phyloP scores from a whole-genome alignment of 495 filamentous ascomycete genomes.

The Trichoderma gamsii region DNA sequence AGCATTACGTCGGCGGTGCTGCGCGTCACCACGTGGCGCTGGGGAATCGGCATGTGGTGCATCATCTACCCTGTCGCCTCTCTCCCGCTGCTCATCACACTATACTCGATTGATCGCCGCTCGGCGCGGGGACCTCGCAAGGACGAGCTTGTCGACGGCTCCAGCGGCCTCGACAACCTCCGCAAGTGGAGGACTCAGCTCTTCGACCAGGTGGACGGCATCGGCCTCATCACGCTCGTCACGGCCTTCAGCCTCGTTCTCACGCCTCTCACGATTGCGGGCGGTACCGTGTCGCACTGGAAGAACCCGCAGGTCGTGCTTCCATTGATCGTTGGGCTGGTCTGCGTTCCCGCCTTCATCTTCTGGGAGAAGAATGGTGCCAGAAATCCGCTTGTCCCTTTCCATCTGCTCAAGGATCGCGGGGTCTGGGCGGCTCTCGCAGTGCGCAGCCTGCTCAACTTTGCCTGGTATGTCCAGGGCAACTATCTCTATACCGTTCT shows the following conservation, averaged over 20 bases:
- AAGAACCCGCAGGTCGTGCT: constrained; percentile 46
- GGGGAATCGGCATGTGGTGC: constrained; percentile 55
- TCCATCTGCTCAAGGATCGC: constrained; percentile 52
- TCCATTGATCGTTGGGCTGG: constrained; percentile 50
- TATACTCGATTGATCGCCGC: constrained; percentile 45
- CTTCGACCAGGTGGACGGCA: constrained; percentile 51
- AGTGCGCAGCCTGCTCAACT: constrained; percentile 14
- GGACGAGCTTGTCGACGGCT: constrained; percentile 23
- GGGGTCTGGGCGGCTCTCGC: constrained; percentile 46
- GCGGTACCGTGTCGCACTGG: constrained; percentile 45
- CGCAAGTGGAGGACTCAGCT: constrained; percentile 41
- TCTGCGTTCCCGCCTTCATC: constrained; percentile 51
- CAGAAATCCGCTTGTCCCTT: constrained; percentile 53
- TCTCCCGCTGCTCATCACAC: constrained; percentile 44
- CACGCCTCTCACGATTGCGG: constrained; percentile 54
- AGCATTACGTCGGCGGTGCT: constrained; percentile 40
- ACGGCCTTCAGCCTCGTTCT: constrained; percentile 57
- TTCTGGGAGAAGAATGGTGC: constrained; percentile 54
- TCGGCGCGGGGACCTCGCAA: constrained; percentile 32
- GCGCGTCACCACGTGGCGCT: constrained; percentile 48
- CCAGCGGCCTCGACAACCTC: constrained; percentile 8
- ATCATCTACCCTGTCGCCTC: constrained; percentile 51
- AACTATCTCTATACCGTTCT: constrained; percentile 17
- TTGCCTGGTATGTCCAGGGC: constrained; percentile 16
- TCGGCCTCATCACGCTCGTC: constrained; percentile 52